A percentile compares a stretch with the other conserved stretches of the same genome.
Conservation (phyloP, 768 basidiomycete species). For the Boletus sp. region DNA sequence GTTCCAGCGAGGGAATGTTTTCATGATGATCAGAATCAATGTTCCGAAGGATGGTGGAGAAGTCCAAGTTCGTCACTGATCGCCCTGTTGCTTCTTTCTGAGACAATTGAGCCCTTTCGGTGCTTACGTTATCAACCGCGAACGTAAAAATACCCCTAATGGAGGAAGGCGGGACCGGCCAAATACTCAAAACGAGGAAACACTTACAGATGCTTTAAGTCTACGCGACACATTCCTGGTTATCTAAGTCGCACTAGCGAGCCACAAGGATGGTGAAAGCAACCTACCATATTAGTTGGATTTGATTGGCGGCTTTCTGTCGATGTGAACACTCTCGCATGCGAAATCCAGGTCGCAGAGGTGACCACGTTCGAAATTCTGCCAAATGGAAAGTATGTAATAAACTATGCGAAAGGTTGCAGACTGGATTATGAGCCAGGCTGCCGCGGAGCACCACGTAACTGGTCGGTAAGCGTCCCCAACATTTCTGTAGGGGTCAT, state of each 20-base stretch:
- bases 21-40: background rate
- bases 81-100: background rate
- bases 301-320: background rate
- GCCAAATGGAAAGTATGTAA: background rate
- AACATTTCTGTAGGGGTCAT: conserved; percentile 28
- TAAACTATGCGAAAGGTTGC: background rate
- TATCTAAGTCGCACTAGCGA: background rate
- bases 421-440: conserved; percentile 4
- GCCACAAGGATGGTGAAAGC: background rate
- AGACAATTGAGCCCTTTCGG: conserved; percentile 4
- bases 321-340: background rate
- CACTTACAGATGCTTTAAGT: background rate
- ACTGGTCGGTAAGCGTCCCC: conserved; percentile 12
- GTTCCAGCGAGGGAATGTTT: background rate
- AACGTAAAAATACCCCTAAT: conserved; percentile 1
- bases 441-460: conserved; percentile 1
- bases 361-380: background rate
- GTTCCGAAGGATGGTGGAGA: background rate
- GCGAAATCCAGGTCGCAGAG: background rate
- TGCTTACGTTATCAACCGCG: conserved; percentile 5
- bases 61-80: background rate
- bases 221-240: background rate
- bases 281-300: background rate
- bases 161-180: background rate
- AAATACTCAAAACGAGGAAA: background rate